Conservation (phyloP, 2,329 filamentous ascomycete species). For the Colletotrichum sp. region DNA sequence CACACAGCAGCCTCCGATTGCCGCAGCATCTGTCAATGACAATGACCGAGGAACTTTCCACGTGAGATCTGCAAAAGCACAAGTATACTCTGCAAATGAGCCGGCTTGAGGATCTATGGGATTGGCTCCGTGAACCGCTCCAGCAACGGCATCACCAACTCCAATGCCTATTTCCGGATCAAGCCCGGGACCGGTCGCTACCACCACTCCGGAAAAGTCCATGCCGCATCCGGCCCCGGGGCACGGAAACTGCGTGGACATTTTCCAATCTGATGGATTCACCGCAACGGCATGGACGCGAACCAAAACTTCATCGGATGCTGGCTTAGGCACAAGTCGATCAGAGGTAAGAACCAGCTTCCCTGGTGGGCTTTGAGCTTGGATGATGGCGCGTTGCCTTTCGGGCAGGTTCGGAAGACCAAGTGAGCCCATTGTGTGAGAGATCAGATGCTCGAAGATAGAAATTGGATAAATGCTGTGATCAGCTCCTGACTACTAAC, state of each 20-base stretch:
- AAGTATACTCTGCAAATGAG: conserved; percentile 34
- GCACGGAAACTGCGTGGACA: conserved; percentile 27
- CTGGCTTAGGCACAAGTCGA: not conserved
- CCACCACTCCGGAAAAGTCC: conserved; percentile 38
- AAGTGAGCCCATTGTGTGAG: not conserved
- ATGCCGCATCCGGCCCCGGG: conserved; percentile 33
- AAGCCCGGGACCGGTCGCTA: conserved; percentile 25
- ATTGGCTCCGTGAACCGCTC: conserved; percentile 26
- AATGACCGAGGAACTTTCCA: conserved; percentile 28
- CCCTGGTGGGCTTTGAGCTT: not conserved
- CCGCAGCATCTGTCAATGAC: conserved; percentile 27
- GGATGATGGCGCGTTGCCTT: not conserved
- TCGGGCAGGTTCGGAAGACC: not conserved
- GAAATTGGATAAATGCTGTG: not conserved
- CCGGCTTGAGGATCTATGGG: conserved; percentile 23
- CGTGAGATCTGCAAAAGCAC: conserved; percentile 22
- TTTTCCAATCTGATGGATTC: conserved; percentile 41
- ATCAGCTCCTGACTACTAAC: not conserved
- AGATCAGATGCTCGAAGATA: not conserved
- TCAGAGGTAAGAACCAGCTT: not conserved
- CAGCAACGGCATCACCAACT: conserved; percentile 31
- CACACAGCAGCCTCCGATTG: conserved; percentile 25
- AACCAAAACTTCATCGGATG: conserved; percentile 21
- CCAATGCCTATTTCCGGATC: not conserved
- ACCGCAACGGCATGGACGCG: conserved; percentile 33